phyloP scores from a whole-genome alignment of 495 filamentous ascomycete genomes.

The Aspergillus kassunensis region DNA sequence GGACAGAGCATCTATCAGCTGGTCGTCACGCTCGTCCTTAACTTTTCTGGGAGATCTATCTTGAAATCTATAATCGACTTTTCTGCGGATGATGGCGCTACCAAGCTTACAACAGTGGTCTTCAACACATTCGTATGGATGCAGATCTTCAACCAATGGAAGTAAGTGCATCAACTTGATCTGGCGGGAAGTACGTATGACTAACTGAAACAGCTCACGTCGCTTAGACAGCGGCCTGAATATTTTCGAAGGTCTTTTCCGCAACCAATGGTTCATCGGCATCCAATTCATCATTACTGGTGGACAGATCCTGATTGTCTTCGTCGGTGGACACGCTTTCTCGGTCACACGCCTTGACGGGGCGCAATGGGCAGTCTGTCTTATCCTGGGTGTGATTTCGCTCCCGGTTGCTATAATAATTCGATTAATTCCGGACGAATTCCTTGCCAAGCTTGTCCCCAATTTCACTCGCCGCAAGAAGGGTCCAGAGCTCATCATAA shows the following conservation, averaged over 20 bases:
- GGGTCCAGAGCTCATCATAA: conserved; percentile 53
- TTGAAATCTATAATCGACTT: conserved; percentile 61
- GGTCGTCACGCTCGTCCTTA: conserved; percentile 69
- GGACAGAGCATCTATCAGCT: conserved; percentile 82
- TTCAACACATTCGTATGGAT: conserved; percentile 96
- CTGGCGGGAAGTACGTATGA: neutral
- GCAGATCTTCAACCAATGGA: conserved; percentile 90
- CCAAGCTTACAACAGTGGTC: conserved; percentile 59
- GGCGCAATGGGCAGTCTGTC: conserved; percentile 68
- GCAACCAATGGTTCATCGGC: conserved; percentile 76
- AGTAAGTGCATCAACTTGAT: conserved; percentile 22
- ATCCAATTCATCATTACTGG: conserved; percentile 82
- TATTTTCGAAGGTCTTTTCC: conserved; percentile 77
- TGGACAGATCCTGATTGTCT: conserved; percentile 75
- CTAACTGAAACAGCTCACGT: conserved; percentile 48
- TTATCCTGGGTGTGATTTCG: conserved; percentile 67
- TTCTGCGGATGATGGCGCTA: conserved; percentile 12
- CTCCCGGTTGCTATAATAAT: conserved; percentile 69
- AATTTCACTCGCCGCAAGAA: conserved; percentile 44
- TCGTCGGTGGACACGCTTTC: conserved; percentile 71
- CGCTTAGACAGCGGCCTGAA: conserved; percentile 88
- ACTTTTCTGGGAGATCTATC: conserved; percentile 67
- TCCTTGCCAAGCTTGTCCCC: conserved; percentile 53
- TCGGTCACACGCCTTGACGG: conserved; percentile 57
- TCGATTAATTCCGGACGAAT: conserved; percentile 69